phyloP scores from a whole-genome alignment of 441 rosid species.

The Populus hybrid region DNA sequence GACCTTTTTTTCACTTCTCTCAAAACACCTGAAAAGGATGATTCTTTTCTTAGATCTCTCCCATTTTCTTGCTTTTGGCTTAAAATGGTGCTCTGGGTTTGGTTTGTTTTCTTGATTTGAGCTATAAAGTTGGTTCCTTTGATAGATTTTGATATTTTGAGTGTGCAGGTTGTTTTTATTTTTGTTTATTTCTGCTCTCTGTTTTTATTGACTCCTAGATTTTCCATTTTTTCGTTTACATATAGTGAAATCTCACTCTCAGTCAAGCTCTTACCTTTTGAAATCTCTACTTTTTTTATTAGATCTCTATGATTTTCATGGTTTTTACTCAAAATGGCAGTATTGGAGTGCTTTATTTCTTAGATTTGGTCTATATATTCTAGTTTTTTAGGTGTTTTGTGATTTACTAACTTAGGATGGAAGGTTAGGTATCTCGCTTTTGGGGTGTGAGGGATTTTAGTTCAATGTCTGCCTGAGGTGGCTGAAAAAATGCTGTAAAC shows the following conservation, averaged over 20 bases:
- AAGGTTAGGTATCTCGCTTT: conserved; percentile 6
- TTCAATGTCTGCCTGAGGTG: conserved; percentile 9
- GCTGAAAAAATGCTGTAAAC: neutral
- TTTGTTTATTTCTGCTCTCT: neutral
- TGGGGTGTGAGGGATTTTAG: conserved; percentile 8
- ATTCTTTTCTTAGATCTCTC: neutral
- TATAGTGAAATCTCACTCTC: neutral
- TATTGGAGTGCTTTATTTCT: conserved; percentile 14
- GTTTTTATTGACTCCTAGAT: conserved; percentile 14
- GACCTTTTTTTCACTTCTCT: neutral
- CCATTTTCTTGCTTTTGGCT: neutral
- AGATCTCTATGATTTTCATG: conserved; percentile 27
- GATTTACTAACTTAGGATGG: conserved; percentile 1
- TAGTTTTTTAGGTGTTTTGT: conserved; percentile 8
- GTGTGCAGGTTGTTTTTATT: neutral
- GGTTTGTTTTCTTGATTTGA: conserved; percentile 18
- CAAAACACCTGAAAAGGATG: neutral
- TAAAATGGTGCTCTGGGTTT: neutral
- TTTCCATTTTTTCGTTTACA: conserved; percentile 7
- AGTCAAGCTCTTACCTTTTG: conserved; percentile 12
- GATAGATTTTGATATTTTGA: conserved; percentile 1
- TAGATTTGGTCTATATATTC: conserved; percentile 17
- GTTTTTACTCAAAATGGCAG: conserved; percentile 11
- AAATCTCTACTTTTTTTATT: conserved; percentile 13
- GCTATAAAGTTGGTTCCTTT: conserved; percentile 18